Evolutionary conservation across 306 rosid species (phyloP).

Genomic region (Herpetospermum pedunculosum): DNA sequence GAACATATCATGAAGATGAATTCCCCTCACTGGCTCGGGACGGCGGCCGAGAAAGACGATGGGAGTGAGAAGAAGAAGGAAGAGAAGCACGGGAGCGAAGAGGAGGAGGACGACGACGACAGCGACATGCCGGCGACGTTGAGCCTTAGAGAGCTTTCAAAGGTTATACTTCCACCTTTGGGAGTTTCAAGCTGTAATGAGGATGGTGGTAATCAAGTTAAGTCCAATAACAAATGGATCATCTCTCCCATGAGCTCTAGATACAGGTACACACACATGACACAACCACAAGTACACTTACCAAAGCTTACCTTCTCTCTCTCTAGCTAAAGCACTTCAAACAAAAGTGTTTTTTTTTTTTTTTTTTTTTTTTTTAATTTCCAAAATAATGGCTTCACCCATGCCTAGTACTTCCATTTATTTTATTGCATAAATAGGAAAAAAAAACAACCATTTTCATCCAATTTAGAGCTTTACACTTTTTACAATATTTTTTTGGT

Average conservation of each 20-base stretch:
- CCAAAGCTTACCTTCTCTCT: background rate
- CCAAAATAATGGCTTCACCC: background rate
- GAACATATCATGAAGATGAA: background rate
- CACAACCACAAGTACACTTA: background rate
- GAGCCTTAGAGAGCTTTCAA: slow-evolving; percentile 47
- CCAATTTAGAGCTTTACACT: too few relatives aligned
- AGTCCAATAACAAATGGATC: slow-evolving; percentile 36
- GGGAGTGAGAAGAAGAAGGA: background rate
- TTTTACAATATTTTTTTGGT: too few relatives aligned
- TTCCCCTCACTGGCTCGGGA: too few relatives aligned
- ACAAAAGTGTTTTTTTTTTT: background rate
- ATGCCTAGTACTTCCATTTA: too few relatives aligned
- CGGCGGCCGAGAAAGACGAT: background rate
- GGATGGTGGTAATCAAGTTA: slow-evolving; percentile 21
- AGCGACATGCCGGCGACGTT: slow-evolving; percentile 24
- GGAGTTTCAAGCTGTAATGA: slow-evolving; percentile 55
- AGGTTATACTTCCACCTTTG: slow-evolving; percentile 84
- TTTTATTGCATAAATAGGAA: too few relatives aligned
- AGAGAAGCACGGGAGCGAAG: background rate
- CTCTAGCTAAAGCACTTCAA: background rate
- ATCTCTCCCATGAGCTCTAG: slow-evolving; percentile 71
- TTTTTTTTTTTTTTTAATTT: background rate
- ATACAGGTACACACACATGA: slow-evolving; percentile 66
- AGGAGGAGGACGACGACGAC: slow-evolving; percentile 11
- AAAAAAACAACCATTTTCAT: background rate